Evolutionary conservation across 2,329 filamentous ascomycete species (phyloP).

Genomic region (Exserohilum rostratum): DNA sequence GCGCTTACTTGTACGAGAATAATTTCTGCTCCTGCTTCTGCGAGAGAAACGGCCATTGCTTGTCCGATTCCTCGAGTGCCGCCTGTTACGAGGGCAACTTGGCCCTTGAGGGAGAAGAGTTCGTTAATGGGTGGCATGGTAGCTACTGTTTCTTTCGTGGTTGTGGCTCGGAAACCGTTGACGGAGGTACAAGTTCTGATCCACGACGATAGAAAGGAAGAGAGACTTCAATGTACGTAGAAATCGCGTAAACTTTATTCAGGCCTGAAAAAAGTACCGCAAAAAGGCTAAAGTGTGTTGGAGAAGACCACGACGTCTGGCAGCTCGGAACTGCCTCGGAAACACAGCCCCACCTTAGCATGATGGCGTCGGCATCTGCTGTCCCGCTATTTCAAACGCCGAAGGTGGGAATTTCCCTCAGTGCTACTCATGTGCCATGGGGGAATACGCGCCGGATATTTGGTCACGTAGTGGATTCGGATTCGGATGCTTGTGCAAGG

Average conservation of each 20-base stretch:
- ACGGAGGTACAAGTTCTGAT: background rate
- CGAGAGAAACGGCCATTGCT: conserved; percentile 57
- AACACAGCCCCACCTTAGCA: conserved; percentile 28
- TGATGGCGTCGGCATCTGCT: conserved; percentile 34
- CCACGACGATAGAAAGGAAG: background rate
- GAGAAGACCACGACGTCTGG: conserved; percentile 9
- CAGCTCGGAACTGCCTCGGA: conserved; percentile 36
- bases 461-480: conserved; percentile 15
- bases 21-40: conserved; percentile 59
- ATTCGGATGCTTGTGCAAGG: conserved; percentile 2
- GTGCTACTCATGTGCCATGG: conserved; percentile 26
- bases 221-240: background rate
- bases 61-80: conserved; percentile 59
- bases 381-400: conserved; percentile 39
- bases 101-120: conserved; percentile 57
- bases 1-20: conserved; percentile 55
- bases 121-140: conserved; percentile 44
- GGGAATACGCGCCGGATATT: conserved; percentile 27
- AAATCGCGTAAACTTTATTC: background rate
- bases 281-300: conserved; percentile 3
- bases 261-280: background rate
- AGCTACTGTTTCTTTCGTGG: background rate
- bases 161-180: conserved; percentile 12
- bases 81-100: conserved; percentile 58
- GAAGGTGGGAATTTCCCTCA: conserved; percentile 37